Conservation (phyloP, 176 grass and related monocot species). For the Bothriochloa decipiens region DNA sequence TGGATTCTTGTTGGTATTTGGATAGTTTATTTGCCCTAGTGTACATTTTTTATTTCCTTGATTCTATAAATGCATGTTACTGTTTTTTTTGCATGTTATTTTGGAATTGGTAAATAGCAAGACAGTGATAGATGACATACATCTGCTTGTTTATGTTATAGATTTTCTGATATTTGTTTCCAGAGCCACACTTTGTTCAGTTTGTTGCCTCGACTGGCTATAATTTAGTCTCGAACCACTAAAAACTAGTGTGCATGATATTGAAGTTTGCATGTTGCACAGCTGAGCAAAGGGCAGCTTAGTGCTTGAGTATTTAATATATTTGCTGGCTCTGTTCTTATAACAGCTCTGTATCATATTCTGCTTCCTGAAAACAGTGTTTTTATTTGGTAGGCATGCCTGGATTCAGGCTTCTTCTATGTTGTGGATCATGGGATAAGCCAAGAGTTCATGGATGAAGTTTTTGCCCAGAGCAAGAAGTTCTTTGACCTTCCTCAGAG, state of each 20-base stretch:
- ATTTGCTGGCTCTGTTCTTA: slow-evolving; percentile 2
- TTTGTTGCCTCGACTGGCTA: not conserved
- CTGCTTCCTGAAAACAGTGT: not conserved
- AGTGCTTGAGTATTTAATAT: not conserved
- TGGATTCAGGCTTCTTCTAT: slow-evolving; percentile 97
- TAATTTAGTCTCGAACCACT: not conserved
- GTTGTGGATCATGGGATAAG: slow-evolving; percentile 91
- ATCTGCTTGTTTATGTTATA: not conserved
- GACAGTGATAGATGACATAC: not conserved
- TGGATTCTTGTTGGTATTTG: not conserved
- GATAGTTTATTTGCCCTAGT: not conserved
- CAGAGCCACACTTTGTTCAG: not conserved
- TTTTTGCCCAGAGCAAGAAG: slow-evolving; percentile 84
- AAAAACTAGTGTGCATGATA: not conserved
- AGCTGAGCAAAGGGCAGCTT: not conserved
- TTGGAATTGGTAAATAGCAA: slow-evolving; percentile 16
- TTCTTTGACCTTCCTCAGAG: slow-evolving; percentile 78
- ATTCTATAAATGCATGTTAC: not conserved
- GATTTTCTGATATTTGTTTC: not conserved
- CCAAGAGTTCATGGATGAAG: slow-evolving; percentile 77
- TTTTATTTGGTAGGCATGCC: slow-evolving; percentile 69
- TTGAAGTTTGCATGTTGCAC: not conserved
- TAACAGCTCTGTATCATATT: not conserved
- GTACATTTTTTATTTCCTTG: not conserved
- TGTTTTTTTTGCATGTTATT: not conserved